These are phyloP conservation scores for Lasiodiplodia citricola DNA, from an alignment of 2,329 filamentous ascomycete genomes.

Conservation along the genomic window DNA sequence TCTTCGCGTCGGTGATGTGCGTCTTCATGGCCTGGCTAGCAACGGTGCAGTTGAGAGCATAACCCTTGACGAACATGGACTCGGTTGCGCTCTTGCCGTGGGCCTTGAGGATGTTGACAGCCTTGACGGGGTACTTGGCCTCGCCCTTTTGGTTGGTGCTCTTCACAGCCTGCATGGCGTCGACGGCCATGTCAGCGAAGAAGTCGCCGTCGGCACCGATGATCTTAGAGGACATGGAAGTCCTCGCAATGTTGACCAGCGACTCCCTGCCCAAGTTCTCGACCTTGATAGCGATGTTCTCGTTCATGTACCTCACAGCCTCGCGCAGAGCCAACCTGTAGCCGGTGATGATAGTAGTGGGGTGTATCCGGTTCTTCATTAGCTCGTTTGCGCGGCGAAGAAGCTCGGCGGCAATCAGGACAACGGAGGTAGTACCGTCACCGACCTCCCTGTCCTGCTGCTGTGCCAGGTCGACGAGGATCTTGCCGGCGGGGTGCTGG, in stretches of 20 bases:
- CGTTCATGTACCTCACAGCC: slow-evolving; percentile 98
- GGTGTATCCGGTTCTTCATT: slow-evolving; percentile 99
- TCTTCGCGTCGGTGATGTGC: slow-evolving; percentile 89
- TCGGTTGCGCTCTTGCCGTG: slow-evolving; percentile 92
- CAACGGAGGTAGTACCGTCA: slow-evolving; percentile 96
- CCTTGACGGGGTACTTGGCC: slow-evolving; percentile 97
- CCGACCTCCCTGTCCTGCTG: slow-evolving; percentile 99
- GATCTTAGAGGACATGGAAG: slow-evolving; percentile 99
- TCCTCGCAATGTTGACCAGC: slow-evolving; percentile 93
- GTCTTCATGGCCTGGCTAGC: slow-evolving; percentile 98
- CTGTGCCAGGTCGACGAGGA: slow-evolving; percentile 94
- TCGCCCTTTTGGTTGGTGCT: slow-evolving; percentile 88
- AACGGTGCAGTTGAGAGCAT: slow-evolving; percentile 97
- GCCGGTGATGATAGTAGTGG: slow-evolving; percentile 98
- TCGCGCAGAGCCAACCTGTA: slow-evolving; percentile 95
- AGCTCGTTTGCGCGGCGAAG: slow-evolving; percentile 93
- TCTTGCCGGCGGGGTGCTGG: slow-evolving; percentile 97
- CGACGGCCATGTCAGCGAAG: slow-evolving; percentile 96
- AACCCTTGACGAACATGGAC: slow-evolving; percentile 91
- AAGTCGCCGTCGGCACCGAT: slow-evolving; percentile 96
- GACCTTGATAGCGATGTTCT: slow-evolving; percentile 96
- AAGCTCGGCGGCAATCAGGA: slow-evolving; percentile 95
- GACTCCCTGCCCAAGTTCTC: slow-evolving; percentile 89
- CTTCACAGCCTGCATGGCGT: slow-evolving; percentile 95
- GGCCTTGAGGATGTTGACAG: slow-evolving; percentile 97